Conservation (phyloP, 2,329 filamentous ascomycete species). For the Aphanoascus verrucosus region DNA sequence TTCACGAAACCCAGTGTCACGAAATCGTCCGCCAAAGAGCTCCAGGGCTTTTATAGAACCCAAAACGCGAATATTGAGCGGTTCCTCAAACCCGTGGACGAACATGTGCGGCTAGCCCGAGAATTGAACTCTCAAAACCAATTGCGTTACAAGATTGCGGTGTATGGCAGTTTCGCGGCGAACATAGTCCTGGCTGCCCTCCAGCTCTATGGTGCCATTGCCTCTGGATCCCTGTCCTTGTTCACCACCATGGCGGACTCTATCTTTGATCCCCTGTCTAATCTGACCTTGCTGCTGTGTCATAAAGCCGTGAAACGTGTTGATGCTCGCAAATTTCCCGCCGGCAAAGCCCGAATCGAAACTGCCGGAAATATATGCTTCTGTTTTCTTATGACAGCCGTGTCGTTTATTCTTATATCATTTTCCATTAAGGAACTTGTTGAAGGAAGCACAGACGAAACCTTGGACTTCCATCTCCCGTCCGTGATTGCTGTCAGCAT, state of each 20-base stretch:
- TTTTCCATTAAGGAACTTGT: slow-evolving; percentile 66
- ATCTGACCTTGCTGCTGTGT: slow-evolving; percentile 74
- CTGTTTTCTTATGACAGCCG: slow-evolving; percentile 88
- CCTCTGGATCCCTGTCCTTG: slow-evolving; percentile 81
- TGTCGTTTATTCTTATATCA: slow-evolving; percentile 85
- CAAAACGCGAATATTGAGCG: slow-evolving; percentile 93
- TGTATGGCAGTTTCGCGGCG: slow-evolving; percentile 59
- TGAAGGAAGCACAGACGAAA: slow-evolving; percentile 37
- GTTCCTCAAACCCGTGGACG: slow-evolving; percentile 82
- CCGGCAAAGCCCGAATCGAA: slow-evolving; percentile 86
- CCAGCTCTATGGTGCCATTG: slow-evolving; percentile 79
- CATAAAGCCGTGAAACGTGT: slow-evolving; percentile 81
- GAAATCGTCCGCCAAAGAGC: slow-evolving; percentile 35
- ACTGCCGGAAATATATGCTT: slow-evolving; percentile 94
- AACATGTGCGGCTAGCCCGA: slow-evolving; percentile 71
- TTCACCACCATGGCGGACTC: slow-evolving; percentile 97
- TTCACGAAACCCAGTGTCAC: slow-evolving; percentile 26
- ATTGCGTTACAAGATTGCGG: slow-evolving; percentile 51
- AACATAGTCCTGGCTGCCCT: slow-evolving; percentile 69
- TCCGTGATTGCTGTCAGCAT: slow-evolving; percentile 75
- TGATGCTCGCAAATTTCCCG: slow-evolving; percentile 75
- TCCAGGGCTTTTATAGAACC: slow-evolving; percentile 73
- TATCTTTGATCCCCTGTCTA: slow-evolving; percentile 84
- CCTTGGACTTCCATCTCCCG: slow-evolving; percentile 63
- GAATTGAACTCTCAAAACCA: slow-evolving; percentile 74